Conservation (phyloP, 2,329 filamentous ascomycete species). For the Colletotrichum australisinense region DNA sequence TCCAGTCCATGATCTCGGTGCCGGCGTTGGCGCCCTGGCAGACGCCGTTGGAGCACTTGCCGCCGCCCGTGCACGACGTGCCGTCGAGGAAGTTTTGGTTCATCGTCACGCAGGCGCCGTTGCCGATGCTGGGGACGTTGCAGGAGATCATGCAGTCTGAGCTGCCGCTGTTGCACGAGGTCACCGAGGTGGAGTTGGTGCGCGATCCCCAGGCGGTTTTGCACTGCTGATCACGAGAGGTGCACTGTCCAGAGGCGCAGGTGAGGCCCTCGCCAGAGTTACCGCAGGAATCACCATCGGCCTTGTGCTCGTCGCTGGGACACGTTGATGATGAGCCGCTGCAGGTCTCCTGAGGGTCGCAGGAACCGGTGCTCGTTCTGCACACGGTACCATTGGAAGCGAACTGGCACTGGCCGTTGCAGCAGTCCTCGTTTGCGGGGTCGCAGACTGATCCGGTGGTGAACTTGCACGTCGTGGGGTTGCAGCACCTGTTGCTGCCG, state of each 20-base stretch:
- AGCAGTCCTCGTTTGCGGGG: constrained; percentile 85
- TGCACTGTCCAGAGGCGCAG: constrained; percentile 95
- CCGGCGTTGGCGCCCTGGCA: constrained; percentile 78
- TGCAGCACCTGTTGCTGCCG: constrained; percentile 82
- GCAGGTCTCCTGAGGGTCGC: constrained; percentile 89
- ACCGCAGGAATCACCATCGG: constrained; percentile 80
- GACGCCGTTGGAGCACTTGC: constrained; percentile 80
- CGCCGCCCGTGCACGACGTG: constrained; percentile 84
- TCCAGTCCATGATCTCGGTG: constrained; percentile 80
- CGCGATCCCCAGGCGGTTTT: constrained; percentile 83
- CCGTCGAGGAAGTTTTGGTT: constrained; percentile 96
- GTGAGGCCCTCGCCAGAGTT: constrained; percentile 69
- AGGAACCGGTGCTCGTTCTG: constrained; percentile 80
- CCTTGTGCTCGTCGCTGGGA: constrained; percentile 75
- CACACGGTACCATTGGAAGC: constrained; percentile 78
- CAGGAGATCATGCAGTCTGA: constrained; percentile 78
- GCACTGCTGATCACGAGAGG: constrained; percentile 90
- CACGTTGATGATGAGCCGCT: constrained; percentile 78
- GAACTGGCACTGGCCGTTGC: constrained; percentile 74
- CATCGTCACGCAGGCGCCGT: constrained; percentile 76
- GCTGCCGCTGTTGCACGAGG: constrained; percentile 78
- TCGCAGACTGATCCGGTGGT: constrained; percentile 81
- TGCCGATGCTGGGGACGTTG: constrained; percentile 74
- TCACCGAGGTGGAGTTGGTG: constrained; percentile 79
- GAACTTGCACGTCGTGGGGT: constrained; percentile 89